Percentiles rank a stretch among this genome's conserved stretches.
Evolutionary conservation across 1,284 basidiomycete genomes (phyloP).

Genomic region (Apiotrichum siamense): DNA sequence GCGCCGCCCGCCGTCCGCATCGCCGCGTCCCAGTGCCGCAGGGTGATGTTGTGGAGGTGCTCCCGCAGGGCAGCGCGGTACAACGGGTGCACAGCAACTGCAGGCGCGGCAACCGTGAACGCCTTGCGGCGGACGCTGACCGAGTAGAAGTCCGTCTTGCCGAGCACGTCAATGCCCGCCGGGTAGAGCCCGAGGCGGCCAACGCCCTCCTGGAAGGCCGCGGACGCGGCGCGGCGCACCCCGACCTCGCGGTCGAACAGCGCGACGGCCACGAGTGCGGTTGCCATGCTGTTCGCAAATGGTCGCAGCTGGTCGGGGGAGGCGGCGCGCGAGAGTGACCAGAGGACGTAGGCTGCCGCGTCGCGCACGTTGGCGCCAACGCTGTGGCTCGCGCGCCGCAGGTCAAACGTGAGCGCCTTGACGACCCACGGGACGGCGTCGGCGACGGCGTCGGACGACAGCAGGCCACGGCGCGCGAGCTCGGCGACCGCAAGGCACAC

Average conservation of each 20-base stretch:
- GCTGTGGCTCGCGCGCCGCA: slow-evolving; percentile 83
- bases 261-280: slow-evolving; percentile 66
- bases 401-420: slow-evolving; percentile 86
- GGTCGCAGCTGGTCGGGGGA: slow-evolving; percentile 57
- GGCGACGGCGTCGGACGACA: slow-evolving; percentile 56
- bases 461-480: slow-evolving; percentile 73
- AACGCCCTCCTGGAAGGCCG: slow-evolving; percentile 95
- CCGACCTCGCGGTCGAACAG: slow-evolving; percentile 90
- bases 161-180: slow-evolving; percentile 86
- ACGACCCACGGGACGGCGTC: slow-evolving; percentile 68
- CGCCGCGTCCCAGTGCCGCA: slow-evolving; percentile 82
- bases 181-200: slow-evolving; percentile 83
- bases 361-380: slow-evolving; percentile 93
- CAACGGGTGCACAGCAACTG: slow-evolving; percentile 66
- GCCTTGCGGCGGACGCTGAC: slow-evolving; percentile 79
- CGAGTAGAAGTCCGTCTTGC: slow-evolving; percentile 90
- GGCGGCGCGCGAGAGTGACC: slow-evolving; percentile 83
- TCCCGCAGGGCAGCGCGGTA: slow-evolving; percentile 68
- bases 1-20: slow-evolving; percentile 77
- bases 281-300: slow-evolving; percentile 62
- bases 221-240: slow-evolving; percentile 93
- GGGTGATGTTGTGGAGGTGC: slow-evolving; percentile 66
- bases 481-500: slow-evolving; percentile 89
- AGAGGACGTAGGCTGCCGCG: slow-evolving; percentile 87
- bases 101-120: slow-evolving; percentile 73